A percentile compares a stretch with the other conserved stretches of the same genome.
Evolutionary conservation across 345 rosid species (phyloP).

Genomic region (Brassica napus): Da-Ae NC_063444.1:7257001-7257500

Average conservation of each 20-base stretch:
- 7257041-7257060: not conserved
- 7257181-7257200: not conserved
- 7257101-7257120: not conserved
- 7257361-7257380: too few species aligned
- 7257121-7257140: constrained; percentile 27
- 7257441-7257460: too few species aligned
- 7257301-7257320: constrained; percentile 29
- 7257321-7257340: constrained; percentile 22
- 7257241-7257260: not conserved
- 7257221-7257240: constrained; percentile 6
- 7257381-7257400: too few species aligned
- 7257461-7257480: too few species aligned
- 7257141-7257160: constrained; percentile 22
- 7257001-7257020: too few species aligned
- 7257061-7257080: not conserved
- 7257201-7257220: constrained; percentile 2
- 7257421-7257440: too few species aligned
- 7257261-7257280: constrained; percentile 12
- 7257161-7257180: not conserved
- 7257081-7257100: constrained; percentile 6
- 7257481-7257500: too few species aligned
- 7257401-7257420: too few species aligned
- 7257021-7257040: too few species aligned
- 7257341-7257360: not conserved
- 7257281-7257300: constrained; percentile 29